Evolutionary conservation across 345 rosid species (phyloP).

Genomic region (Citrus trifoliata): DNA sequence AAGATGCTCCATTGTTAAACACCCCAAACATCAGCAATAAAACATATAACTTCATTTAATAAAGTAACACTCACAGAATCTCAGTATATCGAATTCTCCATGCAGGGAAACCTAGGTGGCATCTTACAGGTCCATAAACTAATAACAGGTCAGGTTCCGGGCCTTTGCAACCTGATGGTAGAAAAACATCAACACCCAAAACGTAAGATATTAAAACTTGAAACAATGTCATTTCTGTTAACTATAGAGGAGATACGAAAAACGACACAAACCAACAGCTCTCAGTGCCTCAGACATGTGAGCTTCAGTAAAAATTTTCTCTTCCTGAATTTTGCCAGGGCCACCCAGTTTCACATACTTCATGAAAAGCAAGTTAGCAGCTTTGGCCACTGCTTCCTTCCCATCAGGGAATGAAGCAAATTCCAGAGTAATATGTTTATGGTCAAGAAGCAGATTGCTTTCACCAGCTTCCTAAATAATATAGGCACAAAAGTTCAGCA

Average conservation of each 20-base stretch:
- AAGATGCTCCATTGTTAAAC: not conserved
- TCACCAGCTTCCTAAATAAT: constrained; percentile 46
- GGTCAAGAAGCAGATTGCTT: constrained; percentile 21
- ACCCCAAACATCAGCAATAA: not conserved
- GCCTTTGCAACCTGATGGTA: constrained; percentile 53
- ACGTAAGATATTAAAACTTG: constrained; percentile 1
- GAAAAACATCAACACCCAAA: constrained; percentile 6
- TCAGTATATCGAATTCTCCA: constrained; percentile 93
- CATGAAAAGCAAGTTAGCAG: constrained; percentile 70
- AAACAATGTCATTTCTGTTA: not conserved
- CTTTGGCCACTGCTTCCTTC: constrained; percentile 81
- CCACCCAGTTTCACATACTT: constrained; percentile 39
- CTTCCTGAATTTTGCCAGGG: constrained; percentile 36
- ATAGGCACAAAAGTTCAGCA: not conserved
- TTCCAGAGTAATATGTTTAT: constrained; percentile 48
- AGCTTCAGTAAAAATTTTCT: constrained; percentile 60
- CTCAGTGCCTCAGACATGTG: constrained; percentile 59
- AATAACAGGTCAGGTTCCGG: constrained; percentile 80
- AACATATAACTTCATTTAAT: not conserved
- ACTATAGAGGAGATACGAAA: constrained; percentile 4
- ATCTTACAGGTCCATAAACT: constrained; percentile 83
- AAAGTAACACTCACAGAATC: constrained; percentile 57
- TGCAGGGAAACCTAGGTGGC: constrained; percentile 91
- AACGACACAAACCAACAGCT: constrained; percentile 59
- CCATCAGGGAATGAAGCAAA: constrained; percentile 72